phyloP scores from a whole-genome alignment of 148 eudicot genomes.

The Fagopyrum homotropicum region DNA sequence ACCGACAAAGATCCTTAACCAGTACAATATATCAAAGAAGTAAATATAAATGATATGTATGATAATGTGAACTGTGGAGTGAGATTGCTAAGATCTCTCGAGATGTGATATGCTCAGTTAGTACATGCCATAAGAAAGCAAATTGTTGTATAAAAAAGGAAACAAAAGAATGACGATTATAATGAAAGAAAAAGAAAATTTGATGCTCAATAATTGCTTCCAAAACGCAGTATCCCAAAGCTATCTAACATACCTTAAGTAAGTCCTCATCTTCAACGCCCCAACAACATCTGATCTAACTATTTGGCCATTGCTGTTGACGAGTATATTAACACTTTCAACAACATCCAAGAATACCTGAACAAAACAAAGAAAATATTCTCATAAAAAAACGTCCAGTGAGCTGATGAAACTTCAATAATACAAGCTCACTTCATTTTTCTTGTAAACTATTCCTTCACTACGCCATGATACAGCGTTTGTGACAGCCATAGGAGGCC shows the following conservation, averaged over 20 bases:
- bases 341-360: constrained; percentile 98
- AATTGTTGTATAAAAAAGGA: background rate
- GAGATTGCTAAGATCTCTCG: background rate
- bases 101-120: background rate
- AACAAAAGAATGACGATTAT: background rate
- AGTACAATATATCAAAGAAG: background rate
- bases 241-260: constrained; percentile 48
- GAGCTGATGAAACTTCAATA: background rate
- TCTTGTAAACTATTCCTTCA: constrained; percentile 88
- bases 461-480: constrained; percentile 99
- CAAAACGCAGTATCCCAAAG: background rate
- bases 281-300: constrained; percentile 92
- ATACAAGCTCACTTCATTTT: constrained; percentile 61
- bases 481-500: constrained; percentile 99
- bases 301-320: constrained; percentile 92
- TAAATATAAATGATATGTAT: background rate
- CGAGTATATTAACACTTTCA: constrained; percentile 95
- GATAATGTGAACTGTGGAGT: background rate
- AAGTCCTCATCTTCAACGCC: constrained; percentile 92
- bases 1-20: background rate
- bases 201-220: background rate
- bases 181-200: background rate
- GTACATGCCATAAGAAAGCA: background rate
- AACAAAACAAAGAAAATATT: background rate
- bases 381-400: background rate